Base-by-base conservation (phyloP, 345 rosid species). In the Populus pruinosa region DNA sequence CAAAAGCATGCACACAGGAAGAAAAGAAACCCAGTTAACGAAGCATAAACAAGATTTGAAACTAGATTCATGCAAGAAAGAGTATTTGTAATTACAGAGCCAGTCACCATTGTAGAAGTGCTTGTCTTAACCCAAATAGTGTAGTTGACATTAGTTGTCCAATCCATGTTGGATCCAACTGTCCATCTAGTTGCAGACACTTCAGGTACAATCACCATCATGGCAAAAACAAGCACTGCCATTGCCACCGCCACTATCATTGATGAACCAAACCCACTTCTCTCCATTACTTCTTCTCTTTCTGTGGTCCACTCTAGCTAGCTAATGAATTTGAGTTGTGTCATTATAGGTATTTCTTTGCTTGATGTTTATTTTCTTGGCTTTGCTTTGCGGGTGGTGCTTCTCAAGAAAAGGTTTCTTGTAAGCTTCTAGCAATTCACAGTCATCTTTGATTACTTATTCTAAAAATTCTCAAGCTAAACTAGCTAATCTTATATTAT, bases 31-130 rank as follows among this genome's bases (percentile, higher is more conserved):
- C n/a, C 6, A 3, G 38, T 17, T 35, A 73, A 69, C n/a, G 2
- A 69, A 71, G 11, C 8, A 70, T 53, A 17, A 16, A 29, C 62
- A 29, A 86, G 89, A 90, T 87, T 86, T 76, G 77, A 77, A 81
- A 66, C 38, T 6, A 69, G 61, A 44, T 3, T 33, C 55, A 61
- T 7, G 56, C n/a, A 50, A 81, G 69, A 56, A 29, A 8, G 35
- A 77, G 69, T 71, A 69, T 77, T 66, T 61, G 82, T 71, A 31
- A 85, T 62, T 88, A 95, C 99, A 92, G 72, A 95, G 99, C 98
- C 99, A 95, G 79, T 95, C 98, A 9, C 91, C 99, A 84, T 90
- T 86, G 87, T 91, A 89, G 82, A 95, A 95, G 63, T 93, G 94
- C 81, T 88, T 93, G 82, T 67, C 90, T 65, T 89, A 81, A 81